phyloP scores from a whole-genome alignment of 805 yeast genomes.

The Wickerhamia fluorescens region DNA sequence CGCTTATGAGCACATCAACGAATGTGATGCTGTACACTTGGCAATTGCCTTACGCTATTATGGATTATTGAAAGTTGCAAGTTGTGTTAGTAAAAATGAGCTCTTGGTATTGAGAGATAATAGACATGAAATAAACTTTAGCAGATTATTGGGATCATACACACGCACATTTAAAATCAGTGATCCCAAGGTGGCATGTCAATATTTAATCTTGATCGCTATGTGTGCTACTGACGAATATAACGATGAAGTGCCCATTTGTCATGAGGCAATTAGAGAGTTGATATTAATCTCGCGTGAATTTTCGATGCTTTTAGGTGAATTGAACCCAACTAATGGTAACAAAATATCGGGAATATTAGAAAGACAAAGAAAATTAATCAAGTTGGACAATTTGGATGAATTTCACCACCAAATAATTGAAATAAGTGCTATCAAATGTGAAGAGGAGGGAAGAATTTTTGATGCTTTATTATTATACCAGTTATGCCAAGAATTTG shows the following conservation, averaged over 20 bases:
- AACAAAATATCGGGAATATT: slow-evolving; percentile 74
- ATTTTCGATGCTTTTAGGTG: slow-evolving; percentile 77
- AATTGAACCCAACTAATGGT: slow-evolving; percentile 62
- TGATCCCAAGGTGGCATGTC: slow-evolving; percentile 89
- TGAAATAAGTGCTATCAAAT: slow-evolving; percentile 76
- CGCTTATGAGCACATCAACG: slow-evolving; percentile 50
- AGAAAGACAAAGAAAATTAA: slow-evolving; percentile 64
- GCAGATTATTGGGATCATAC: slow-evolving; percentile 69
- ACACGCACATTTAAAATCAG: slow-evolving; percentile 76
- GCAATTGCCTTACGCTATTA: slow-evolving; percentile 75
- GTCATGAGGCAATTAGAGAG: slow-evolving; percentile 77
- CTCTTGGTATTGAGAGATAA: slow-evolving; percentile 28
- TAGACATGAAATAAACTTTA: slow-evolving; percentile 39
- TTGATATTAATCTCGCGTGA: slow-evolving; percentile 82
- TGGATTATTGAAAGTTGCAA: slow-evolving; percentile 53
- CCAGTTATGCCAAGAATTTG: slow-evolving; percentile 83
- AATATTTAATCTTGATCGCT: slow-evolving; percentile 70
- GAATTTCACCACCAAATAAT: slow-evolving; percentile 66
- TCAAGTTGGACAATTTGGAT: slow-evolving; percentile 50
- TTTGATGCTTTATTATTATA: slow-evolving; percentile 80
- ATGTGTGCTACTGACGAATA: slow-evolving; percentile 31
- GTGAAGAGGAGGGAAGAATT: slow-evolving; percentile 86
- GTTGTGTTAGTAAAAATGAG: slow-evolving; percentile 24
- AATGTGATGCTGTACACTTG: slow-evolving; percentile 83
- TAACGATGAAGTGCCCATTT: slow-evolving; percentile 44